Evolutionary conservation across 331 rosid species (phyloP).

Genomic region (Pyrus hybrid): DNA sequence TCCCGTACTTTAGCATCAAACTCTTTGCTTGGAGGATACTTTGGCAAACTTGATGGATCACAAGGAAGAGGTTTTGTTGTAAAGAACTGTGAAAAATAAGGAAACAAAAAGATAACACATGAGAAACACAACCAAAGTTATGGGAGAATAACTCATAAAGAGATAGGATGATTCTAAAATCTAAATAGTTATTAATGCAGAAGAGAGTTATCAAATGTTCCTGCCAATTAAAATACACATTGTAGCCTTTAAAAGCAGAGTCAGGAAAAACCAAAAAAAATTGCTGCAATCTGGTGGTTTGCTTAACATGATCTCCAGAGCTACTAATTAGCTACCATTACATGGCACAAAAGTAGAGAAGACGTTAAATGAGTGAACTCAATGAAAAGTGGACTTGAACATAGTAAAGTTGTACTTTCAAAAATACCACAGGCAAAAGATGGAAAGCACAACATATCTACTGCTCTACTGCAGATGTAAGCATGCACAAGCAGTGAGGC

Average conservation of each 20-base stretch:
- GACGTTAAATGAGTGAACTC: not conserved
- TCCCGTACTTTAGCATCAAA: slow-evolving; percentile 91
- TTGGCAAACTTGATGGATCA: slow-evolving; percentile 90
- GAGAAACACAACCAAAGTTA: not conserved
- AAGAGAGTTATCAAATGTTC: not conserved
- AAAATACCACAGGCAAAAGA: not conserved
- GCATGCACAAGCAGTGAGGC: not conserved
- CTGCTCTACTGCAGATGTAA: not conserved
- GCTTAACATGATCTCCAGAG: not conserved
- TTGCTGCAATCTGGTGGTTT: not conserved
- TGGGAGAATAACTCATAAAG: not conserved
- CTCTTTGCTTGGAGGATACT: slow-evolving; percentile 99
- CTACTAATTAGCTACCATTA: not conserved
- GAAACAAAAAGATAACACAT: slow-evolving; percentile 6
- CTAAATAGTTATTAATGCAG: not conserved
- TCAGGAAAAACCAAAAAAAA: not conserved
- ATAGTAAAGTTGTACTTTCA: not conserved
- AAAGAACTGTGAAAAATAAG: slow-evolving; percentile 54
- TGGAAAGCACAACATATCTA: not conserved
- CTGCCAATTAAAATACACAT: not conserved
- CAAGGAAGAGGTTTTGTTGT: no score
- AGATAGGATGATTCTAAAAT: not conserved
- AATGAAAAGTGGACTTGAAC: not conserved
- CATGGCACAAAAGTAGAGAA: not conserved
- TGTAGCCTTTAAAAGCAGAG: not conserved